phyloP scores from a whole-genome alignment of 129 eudicot species.

The Flaveria ramosissima region DNA sequence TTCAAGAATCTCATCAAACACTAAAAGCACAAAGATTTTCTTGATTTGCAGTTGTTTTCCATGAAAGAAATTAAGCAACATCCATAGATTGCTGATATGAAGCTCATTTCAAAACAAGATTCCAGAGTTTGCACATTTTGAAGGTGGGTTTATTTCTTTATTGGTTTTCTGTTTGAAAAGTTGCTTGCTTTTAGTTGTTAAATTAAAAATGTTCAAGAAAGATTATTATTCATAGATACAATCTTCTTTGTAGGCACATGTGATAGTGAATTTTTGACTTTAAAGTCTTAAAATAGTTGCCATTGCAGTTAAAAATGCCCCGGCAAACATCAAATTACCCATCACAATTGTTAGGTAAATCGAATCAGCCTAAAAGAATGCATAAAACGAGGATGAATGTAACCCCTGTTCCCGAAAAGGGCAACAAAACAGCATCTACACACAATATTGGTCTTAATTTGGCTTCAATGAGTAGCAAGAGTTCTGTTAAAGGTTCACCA shows the following conservation, averaged over 20 bases:
- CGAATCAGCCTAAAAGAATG: conserved; percentile 31
- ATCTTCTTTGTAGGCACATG: neutral
- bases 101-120: conserved; percentile 20
- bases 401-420: conserved; percentile 40
- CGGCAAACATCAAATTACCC: conserved; percentile 53
- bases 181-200: neutral
- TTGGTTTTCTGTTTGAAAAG: neutral
- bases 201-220: neutral
- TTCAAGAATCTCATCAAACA: conserved; percentile 20
- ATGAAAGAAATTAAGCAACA: neutral
- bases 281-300: neutral
- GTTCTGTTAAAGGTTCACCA: conserved; percentile 21
- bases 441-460: conserved; percentile 23
- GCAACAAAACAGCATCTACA: conserved; percentile 18
- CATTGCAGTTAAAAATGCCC: conserved; percentile 34
- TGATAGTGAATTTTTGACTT: conserved; percentile 1
- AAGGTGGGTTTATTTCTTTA: conserved; percentile 31
- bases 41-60: conserved; percentile 17
- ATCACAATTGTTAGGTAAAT: conserved; percentile 33
- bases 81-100: conserved; percentile 13
- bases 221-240: too few relatives aligned
- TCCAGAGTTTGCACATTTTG: conserved; percentile 23
- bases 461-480: conserved; percentile 10
- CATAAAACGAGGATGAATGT: conserved; percentile 26
- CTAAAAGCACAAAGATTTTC: conserved; percentile 9